Base-by-base conservation (phyloP, 768 basidiomycete genomes). In the Mycena kentingensis region DNA sequence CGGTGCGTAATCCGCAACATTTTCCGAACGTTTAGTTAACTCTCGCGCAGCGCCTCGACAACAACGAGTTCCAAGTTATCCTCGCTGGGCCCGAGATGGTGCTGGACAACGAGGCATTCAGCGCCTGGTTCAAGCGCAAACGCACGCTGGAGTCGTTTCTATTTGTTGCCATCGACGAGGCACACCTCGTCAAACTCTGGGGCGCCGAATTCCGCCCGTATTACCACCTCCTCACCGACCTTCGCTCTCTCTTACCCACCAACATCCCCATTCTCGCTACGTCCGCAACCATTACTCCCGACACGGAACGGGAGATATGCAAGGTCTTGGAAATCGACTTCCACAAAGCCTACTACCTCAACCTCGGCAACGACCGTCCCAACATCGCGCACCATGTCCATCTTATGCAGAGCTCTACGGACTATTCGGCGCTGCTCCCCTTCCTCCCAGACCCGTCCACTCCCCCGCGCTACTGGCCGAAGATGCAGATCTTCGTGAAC, bases 311-410 rank as follows among this genome's bases (percentile, higher is more conserved):
- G 18, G 65, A 72, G 10, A 57, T 73, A 25, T 60, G 54, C 5
- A n/a, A 32, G 3, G 54, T 49, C 18, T 42, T 71, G 11, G 47
- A 58, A 12, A 66, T 74, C 19, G 48, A 65, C 32, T 18, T 63
- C 5, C 29, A 54, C 21, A 37, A 34, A 3, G 51, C 62, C 21
- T 72, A 66, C 49, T 60, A 62, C 38, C 31, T 74, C 10, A 75
- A 73, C 54, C 64, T 69, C 11, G 73, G 73, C 1, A 73, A 69
- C 36, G 67, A 74, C 53, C 53, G 69, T 1, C 65, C 65, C 1
- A 75, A 75, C 53, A 48, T 37, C 7, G 38, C 47, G 5, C 47
- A 34, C 7, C 34, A 25, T 28, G 19, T 48, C 5, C 7, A 32
- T 21, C 28, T 37, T 7, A 48, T 48, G 47, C 36, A 38, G 5